Conservation (phyloP, 148 eudicot species). For the Amaranthus hypochondriacus region DNA sequence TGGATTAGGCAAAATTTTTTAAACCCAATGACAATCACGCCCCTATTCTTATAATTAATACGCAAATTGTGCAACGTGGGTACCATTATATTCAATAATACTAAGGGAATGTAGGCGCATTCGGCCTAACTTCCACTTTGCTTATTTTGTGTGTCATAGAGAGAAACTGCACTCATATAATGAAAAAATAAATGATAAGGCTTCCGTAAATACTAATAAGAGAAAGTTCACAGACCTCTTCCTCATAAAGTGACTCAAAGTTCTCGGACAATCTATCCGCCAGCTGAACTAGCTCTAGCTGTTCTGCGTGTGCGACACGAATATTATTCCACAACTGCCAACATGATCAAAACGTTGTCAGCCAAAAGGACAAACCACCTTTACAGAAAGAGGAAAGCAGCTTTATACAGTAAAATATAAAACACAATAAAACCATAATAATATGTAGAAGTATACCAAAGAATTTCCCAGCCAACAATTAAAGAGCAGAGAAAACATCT, state of each 20-base stretch:
- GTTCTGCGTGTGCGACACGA: slow-evolving; percentile 37
- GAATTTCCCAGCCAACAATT: not conserved
- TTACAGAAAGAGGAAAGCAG: not conserved
- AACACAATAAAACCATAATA: not conserved
- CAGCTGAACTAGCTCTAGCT: slow-evolving; percentile 48
- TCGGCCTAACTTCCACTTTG: too few species aligned
- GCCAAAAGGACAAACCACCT: slow-evolving; percentile 1
- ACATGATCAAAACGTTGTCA: slow-evolving; percentile 22
- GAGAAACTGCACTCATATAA: too few species aligned
- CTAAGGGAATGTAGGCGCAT: too few species aligned
- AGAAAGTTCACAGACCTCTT: slow-evolving; percentile 43
- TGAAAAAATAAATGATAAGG: not conserved
- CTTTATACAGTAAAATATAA: not conserved
- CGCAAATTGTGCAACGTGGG: too few species aligned
- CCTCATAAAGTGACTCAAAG: slow-evolving; percentile 50
- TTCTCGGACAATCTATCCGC: slow-evolving; percentile 43
- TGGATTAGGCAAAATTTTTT: too few species aligned
- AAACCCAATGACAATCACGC: too few species aligned
- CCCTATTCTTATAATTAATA: too few species aligned
- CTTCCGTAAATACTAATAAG: not conserved
- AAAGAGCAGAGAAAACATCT: not conserved
- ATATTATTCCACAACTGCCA: slow-evolving; percentile 61
- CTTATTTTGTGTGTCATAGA: too few species aligned
- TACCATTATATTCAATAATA: too few species aligned
- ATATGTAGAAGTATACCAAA: not conserved